phyloP scores from a whole-genome alignment of 1,284 basidiomycete genomes.

The Cerioporus squamosus region DNA sequence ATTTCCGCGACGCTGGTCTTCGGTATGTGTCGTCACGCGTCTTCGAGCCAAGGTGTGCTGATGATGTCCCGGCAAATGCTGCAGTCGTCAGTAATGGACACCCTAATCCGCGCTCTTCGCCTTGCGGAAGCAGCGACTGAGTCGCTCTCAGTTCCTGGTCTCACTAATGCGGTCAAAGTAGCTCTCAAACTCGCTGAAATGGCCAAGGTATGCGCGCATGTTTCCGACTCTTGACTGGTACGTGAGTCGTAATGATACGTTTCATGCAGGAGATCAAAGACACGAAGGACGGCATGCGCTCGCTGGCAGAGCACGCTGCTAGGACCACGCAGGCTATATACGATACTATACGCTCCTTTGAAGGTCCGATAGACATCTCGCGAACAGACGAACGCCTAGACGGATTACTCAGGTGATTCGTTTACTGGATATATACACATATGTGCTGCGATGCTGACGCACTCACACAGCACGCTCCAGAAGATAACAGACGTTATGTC shows the following conservation, averaged over 20 bases:
- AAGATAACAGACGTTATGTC: background rate
- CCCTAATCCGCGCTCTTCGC: no score
- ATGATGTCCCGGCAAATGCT: no score
- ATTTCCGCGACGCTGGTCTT: no score
- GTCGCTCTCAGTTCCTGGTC: no score
- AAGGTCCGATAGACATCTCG: background rate
- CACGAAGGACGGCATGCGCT: background rate
- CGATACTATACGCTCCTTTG: background rate
- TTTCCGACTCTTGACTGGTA: background rate
- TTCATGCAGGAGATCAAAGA: conserved; percentile 1
- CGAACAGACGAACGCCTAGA: background rate
- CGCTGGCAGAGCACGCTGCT: background rate
- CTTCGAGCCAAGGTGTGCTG: no score
- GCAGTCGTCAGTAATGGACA: background rate
- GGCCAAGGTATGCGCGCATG: background rate
- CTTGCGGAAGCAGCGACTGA: no score
- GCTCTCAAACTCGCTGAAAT: background rate
- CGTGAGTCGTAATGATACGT: background rate
- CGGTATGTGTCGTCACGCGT: no score
- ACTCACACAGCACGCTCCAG: background rate
- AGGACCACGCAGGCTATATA: background rate
- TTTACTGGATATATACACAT: background rate
- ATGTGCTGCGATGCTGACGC: background rate
- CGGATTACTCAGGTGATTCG: background rate
- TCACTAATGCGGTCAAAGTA: no score